These are phyloP conservation scores for Aspergillus niger DNA, from an alignment of 2,329 filamentous ascomycete genomes.

Conservation along the genomic window DNA sequence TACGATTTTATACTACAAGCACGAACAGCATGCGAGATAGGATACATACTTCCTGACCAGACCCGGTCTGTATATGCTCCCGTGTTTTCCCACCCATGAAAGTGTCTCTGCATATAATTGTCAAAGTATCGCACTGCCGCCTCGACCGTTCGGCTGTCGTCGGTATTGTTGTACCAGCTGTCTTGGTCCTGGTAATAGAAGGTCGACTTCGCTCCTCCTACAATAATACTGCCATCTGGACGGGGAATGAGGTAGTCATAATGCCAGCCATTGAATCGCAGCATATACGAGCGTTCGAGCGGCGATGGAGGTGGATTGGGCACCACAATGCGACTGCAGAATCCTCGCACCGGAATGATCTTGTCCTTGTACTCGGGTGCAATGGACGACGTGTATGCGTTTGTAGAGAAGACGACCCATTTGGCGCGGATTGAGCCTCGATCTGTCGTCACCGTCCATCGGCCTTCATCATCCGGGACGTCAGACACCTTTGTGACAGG, in stretches of 20 bases:
- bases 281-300: slow-evolving; percentile 57
- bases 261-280: slow-evolving; percentile 58
- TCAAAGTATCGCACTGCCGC: slow-evolving; percentile 45
- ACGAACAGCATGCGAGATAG: background rate
- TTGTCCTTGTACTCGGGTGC: slow-evolving; percentile 68
- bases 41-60: slow-evolving; percentile 40
- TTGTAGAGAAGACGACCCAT: slow-evolving; percentile 75
- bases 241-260: slow-evolving; percentile 70
- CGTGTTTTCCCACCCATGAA: slow-evolving; percentile 40
- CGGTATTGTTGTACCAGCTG: slow-evolving; percentile 50
- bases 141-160: slow-evolving; percentile 54
- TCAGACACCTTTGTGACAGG: slow-evolving; percentile 40
- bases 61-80: slow-evolving; percentile 33
- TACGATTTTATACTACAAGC: background rate
- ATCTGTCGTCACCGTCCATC: slow-evolving; percentile 66
- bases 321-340: slow-evolving; percentile 37
- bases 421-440: slow-evolving; percentile 67
- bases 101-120: slow-evolving; percentile 41
- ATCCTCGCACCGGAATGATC: slow-evolving; percentile 73
- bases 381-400: slow-evolving; percentile 78
- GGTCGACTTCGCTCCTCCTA: slow-evolving; percentile 61
- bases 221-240: slow-evolving; percentile 57
- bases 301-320: slow-evolving; percentile 27
- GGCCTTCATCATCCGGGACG: slow-evolving; percentile 21
- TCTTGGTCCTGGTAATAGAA: slow-evolving; percentile 29